Evolutionary conservation across 352 stramenopile species (phyloP), one percentile per base, ranked within the genome.

Genomic region (Aphanomyces astaci): DNA sequence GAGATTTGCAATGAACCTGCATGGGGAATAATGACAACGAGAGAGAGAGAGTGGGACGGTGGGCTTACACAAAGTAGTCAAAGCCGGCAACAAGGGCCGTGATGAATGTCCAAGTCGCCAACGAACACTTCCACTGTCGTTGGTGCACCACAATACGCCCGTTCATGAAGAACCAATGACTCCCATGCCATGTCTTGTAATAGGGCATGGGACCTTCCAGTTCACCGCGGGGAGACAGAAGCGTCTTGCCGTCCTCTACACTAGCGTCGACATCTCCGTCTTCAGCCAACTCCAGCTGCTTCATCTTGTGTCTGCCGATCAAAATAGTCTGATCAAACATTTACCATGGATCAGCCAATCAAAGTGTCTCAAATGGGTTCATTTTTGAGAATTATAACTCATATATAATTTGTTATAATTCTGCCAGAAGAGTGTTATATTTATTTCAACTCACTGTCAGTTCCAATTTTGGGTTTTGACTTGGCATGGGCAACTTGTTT

Each of bases 161-260:
- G 30, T 39, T 31, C 11, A 24, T 11, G 48, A 59, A 68, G 51
- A 68, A 68, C n/a, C 17, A 15, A 30, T 68, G 62, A 27, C 55
- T 59, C 11, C 62, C 62, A 27, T 68, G 46, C 62, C 62, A 68
- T n/a, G 22, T 25, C 48, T 45, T 19, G 40, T 60, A 68, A 30
- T 62, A 68, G 19, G 62, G 43, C 33, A 9, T 19, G n/a, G 10
- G 10, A 22, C 22, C n/a, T 55, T 55, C n/a, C 10, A 17, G 7
- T n/a, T 7, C 24, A n/a, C 13, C 11, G 5, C 27, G 25, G 7
- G 27, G 51, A 32, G 17, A 33, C 13, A 59, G 51, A 32, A 59
- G 51, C 13, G 25, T 39, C 51, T 40, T 59, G 51, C 51, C 51
- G 30, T 59, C 51, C 5, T 30, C 15, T 4, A 32, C 24, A 5